Percentiles rank a stretch among this genome's conserved stretches.
Conservation (phyloP, 2,329 filamentous ascomycete species). For the Colletotrichum sp. region DNA sequence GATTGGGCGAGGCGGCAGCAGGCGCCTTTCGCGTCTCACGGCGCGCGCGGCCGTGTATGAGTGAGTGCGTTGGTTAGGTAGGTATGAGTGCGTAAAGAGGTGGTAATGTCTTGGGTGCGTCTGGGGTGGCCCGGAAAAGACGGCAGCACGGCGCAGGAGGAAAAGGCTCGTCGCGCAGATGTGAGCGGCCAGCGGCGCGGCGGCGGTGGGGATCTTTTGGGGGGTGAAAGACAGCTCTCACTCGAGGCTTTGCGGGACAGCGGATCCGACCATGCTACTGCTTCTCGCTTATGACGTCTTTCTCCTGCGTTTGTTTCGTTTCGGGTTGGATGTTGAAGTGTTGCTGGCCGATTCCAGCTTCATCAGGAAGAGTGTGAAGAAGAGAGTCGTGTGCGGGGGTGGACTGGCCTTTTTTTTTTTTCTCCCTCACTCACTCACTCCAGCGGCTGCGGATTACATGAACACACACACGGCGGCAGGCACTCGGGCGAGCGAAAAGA, state of each 20-base stretch:
- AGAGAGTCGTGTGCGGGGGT: background rate
- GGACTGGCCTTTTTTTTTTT: background rate
- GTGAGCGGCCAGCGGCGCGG: background rate
- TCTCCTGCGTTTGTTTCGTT: background rate
- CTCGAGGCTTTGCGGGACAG: background rate
- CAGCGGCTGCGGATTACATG: slow-evolving; percentile 3
- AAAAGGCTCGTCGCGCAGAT: slow-evolving; percentile 2
- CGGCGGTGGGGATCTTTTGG: background rate
- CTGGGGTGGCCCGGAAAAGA: background rate
- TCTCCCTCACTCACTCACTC: background rate
- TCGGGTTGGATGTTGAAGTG: background rate
- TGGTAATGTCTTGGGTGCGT: background rate
- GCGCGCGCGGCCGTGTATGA: background rate
- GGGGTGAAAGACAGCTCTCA: background rate
- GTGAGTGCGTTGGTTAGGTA: background rate
- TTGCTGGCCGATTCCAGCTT: background rate
- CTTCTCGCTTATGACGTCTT: background rate
- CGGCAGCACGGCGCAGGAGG: background rate
- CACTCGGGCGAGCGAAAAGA: background rate
- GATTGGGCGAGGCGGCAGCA: background rate
- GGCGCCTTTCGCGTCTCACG: background rate
- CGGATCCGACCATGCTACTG: background rate
- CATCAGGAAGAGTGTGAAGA: background rate
- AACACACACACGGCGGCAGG: background rate
- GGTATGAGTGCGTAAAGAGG: background rate